These are phyloP conservation scores for Salvia hispanica DNA, from an alignment of 257 asterid species.

Conservation along the genomic window DNA sequence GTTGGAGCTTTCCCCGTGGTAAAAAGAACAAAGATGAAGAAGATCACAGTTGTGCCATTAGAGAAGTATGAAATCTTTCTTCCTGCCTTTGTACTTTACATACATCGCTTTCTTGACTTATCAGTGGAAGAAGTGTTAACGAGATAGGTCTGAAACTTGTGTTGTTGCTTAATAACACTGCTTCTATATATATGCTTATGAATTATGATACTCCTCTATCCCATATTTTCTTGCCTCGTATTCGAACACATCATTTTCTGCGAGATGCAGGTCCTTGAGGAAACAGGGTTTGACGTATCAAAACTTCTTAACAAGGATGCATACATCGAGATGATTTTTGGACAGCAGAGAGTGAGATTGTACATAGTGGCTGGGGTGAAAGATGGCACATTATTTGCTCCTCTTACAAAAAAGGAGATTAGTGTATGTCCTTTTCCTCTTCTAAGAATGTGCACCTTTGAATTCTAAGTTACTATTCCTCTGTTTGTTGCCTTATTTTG, in stretches of 20 bases:
- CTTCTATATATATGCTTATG: neutral
- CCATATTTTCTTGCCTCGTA: neutral
- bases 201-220: neutral
- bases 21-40: conserved; percentile 87
- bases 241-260: conserved; percentile 27
- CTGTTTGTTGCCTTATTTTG: neutral
- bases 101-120: conserved; percentile 11
- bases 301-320: conserved; percentile 69
- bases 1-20: conserved; percentile 98
- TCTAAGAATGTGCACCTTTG: conserved; percentile 3
- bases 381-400: conserved; percentile 78
- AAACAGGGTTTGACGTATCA: conserved; percentile 86
- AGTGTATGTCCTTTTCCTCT: conserved; percentile 57
- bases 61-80: conserved; percentile 59
- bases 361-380: conserved; percentile 80
- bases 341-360: conserved; percentile 85
- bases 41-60: conserved; percentile 77
- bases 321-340: conserved; percentile 73
- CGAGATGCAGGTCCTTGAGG: conserved; percentile 74
- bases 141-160: neutral
- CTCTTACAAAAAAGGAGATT: conserved; percentile 83
- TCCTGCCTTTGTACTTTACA: neutral
- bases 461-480: neutral
- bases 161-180: neutral
- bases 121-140: conserved; percentile 8